Base-by-base conservation (phyloP, 495 filamentous ascomycete species). In the Evernia prunastri region DNA sequence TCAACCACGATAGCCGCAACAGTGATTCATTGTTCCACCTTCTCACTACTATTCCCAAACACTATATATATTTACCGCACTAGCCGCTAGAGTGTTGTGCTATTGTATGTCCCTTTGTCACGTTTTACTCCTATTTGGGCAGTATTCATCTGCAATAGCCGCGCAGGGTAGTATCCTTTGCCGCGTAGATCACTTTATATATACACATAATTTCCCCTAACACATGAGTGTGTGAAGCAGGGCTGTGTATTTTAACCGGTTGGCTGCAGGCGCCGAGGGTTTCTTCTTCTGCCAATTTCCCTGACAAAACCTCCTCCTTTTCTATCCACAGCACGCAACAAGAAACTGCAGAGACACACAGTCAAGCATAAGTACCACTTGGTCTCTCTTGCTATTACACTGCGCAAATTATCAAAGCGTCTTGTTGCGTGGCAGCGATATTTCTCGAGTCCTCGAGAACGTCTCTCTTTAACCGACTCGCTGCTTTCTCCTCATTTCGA, bases 171-270 rank as follows among this genome's bases (percentile, higher is more conserved):
- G 3, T 20, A 33, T 20, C 27, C 6, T 33, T 54, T 31, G 15
- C 51, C 27, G 27, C 51, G 0, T 2, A 9, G 4, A 15, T 33
- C 29, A 54, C 51, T 54, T 4, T 31, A 33, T 54, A 54, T 20
- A 54, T 18, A 54, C 7, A 54, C 33, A 54, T n/a, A n/a, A n/a
- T 18, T 20, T 10, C 33, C 6, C 20, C 5, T 54, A 20, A 27
- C 15, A 9, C 51, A 13, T 29, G 51, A 54, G 4, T 54, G 1
- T 54, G 27, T 3, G 1, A 9, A 31, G 15, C 25, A 27, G 29
- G 29, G 51, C 51, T 31, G 51, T 31, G 29, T 54, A 33, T 54
- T 49, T 54, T 33, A 53, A 18, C 51, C 29, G 51, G 51, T 54
- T 54, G 29, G 51, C 17, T 54, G 51, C 51, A 54, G 4, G 8